A percentile compares a stretch with the other conserved stretches of the same genome.
These are phyloP conservation scores for Hypoxylon sp. DNA, from an alignment of 2,329 filamentous ascomycete species.

Conservation along the genomic window DNA sequence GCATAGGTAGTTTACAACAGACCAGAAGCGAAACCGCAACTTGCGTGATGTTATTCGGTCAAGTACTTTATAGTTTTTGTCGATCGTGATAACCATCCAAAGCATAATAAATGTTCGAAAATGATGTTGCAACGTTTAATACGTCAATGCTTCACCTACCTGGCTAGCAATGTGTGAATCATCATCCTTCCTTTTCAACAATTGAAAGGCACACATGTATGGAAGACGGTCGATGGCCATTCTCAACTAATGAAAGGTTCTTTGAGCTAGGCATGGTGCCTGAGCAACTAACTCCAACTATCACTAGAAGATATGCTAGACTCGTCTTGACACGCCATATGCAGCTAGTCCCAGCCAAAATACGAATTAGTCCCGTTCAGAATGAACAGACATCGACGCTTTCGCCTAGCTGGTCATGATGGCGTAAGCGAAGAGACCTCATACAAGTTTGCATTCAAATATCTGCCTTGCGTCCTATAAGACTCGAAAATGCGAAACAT, in stretches of 20 bases:
- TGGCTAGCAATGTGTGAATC: neutral
- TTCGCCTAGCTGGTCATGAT: neutral
- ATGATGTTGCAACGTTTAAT: neutral
- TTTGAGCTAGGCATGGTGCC: neutral
- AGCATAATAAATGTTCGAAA: no score
- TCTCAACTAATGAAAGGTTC: neutral
- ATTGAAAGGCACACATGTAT: neutral
- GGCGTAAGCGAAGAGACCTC: neutral
- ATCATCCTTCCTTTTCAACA: neutral
- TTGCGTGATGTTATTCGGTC: no score
- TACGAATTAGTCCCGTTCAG: neutral
- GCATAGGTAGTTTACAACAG: no score
- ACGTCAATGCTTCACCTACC: neutral
- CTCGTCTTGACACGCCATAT: conserved; percentile 4
- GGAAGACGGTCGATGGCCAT: neutral
- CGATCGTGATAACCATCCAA: no score
- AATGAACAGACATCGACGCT: neutral
- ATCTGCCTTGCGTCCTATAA: neutral
- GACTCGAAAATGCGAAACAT: neutral
- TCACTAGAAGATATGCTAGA: conserved; percentile 9
- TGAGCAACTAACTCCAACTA: neutral
- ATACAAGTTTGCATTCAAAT: neutral
- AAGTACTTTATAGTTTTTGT: no score
- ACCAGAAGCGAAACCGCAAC: no score
- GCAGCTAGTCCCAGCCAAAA: conserved; percentile 3